Evolutionary conservation across 2,329 filamentous ascomycete genomes (phyloP), one percentile per base, ranked within the genome.

Genomic region (Aspergillus fijiensis): DNA sequence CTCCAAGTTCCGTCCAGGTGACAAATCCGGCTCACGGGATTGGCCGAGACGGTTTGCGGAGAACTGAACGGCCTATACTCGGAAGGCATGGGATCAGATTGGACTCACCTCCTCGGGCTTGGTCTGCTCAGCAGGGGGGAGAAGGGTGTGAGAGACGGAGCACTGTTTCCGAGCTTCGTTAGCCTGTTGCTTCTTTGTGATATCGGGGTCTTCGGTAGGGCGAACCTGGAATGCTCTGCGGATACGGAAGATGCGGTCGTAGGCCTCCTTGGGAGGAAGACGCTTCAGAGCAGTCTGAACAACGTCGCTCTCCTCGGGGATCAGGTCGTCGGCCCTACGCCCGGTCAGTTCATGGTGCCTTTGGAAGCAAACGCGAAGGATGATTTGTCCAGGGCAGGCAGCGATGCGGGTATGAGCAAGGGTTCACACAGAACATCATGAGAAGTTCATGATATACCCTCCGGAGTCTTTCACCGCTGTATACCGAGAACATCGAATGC

Each of bases 191-290:
- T 62, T 21, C 56, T 48, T 55, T 35, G 25, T n/a, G 51, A 50
- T 55, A 39, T 60, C 60, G 49, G 49, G 35, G 49, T 49, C 50
- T 21, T n/a, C 14, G 6, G 6, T 21, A 25, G 27, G 52, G 65
- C 76, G 66, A 81, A 90, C 88, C 85, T 99, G 95, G 81, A 96
- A 88, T 72, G 95, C 94, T 81, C 95, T 89, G 82, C 95, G 91
- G 80, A 99, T 87, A 75, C 95, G 93, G 89, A 92, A 99, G 77
- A 98, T 87, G 78, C 95, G 94, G 83, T 99, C 95, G 82, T 98
- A 98, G 72, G 89, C 85, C 77, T 95, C 91, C 84, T 96, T 91
- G 72, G 91, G 85, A 60, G 90, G 87, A 64, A 99, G 90, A 77
- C 95, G 92, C 85, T 91, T 90, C 74, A 99, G 86, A 65, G 95